Evolutionary conservation across 2,329 filamentous ascomycete genomes (phyloP).

Genomic region (Fusarium udum): DNA sequence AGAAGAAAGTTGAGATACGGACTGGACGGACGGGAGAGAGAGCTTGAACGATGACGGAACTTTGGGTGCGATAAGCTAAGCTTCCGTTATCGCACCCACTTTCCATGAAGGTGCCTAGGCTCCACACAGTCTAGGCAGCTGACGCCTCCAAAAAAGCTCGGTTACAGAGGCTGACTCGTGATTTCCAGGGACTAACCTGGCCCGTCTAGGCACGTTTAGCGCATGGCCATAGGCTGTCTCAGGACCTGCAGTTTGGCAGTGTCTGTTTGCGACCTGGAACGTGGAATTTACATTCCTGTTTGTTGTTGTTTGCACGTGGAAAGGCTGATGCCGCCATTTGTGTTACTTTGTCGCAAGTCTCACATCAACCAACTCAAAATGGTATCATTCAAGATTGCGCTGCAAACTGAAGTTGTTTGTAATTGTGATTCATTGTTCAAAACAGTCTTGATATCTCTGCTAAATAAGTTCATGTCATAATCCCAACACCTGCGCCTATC

Average conservation of each 20-base stretch:
- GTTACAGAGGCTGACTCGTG: slow-evolving; percentile 22
- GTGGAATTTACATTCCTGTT: slow-evolving; percentile 13
- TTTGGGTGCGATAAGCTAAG: slow-evolving; percentile 32
- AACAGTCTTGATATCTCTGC: slow-evolving; percentile 28
- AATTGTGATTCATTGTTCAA: slow-evolving; percentile 1
- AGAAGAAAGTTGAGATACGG: slow-evolving; percentile 7
- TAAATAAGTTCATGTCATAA: slow-evolving; percentile 8
- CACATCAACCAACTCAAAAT: not conserved
- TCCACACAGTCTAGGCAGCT: slow-evolving; percentile 26
- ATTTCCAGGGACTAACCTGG: slow-evolving; percentile 12
- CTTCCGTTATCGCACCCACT: slow-evolving; percentile 34
- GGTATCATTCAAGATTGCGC: not conserved
- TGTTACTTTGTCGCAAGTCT: not conserved
- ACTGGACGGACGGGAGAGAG: slow-evolving; percentile 12
- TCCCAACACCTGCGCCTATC: not conserved
- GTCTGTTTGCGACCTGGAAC: slow-evolving; percentile 2
- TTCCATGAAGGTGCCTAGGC: not conserved
- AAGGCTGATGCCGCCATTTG: slow-evolving; percentile 7
- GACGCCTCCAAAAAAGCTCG: slow-evolving; percentile 15
- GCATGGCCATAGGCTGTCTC: not conserved
- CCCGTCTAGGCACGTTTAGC: slow-evolving; percentile 3
- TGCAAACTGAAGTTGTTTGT: not conserved
- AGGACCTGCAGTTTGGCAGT: not conserved
- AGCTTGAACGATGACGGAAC: slow-evolving; percentile 38
- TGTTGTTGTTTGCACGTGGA: slow-evolving; percentile 20